Base-by-base conservation (phyloP, 768 basidiomycete genomes). In the Rhodotorula sphaerocarpa region DNA sequence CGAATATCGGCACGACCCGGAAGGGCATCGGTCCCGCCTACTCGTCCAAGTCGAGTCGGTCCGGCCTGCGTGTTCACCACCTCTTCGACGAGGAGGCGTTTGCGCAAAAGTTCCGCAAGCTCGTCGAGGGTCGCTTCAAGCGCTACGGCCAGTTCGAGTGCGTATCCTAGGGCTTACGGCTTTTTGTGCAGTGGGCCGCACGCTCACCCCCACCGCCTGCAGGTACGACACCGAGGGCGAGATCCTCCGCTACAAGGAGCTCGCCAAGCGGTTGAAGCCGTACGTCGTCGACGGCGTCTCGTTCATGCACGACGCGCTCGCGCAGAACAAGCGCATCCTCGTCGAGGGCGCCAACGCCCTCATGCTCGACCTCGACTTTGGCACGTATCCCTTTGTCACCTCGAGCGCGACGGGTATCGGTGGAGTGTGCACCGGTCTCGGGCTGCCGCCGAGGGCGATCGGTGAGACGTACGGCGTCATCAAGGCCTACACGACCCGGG, bases 1-100 rank as follows among this genome's bases (percentile, higher is more conserved):
- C 59, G 16, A 61, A 50, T 76, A 97, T 99, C 73, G 95, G 95
- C 30, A 99, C 95, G 39, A 99, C 95, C 52, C 91, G 88, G 82
- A 90, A 85, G 75, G 95, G 95, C 55, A 97, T 99, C 73, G 95
- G 95, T 76, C 95, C 95, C 75, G 87, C 95, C 18, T 99, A 99
- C 79, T 95, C 92, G 54, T 87, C 86, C 53, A 99, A 97, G 77
- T 90, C 95, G 21, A 93, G 90, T 16, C 86, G 95, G 50, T 95
- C 91, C 0, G 95, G 95, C 57, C 81, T 99, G 50, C 84, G 95
- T 53, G 84, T 99, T 2, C 95, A 99, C 77, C 95, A 99, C 77
- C 82, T 99, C 48, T 88, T 65, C n/a, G 68, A 70, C 58, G 65
- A 71, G 57, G 82, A 82, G 67, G 81, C 82, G 5, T 99, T 99